These are phyloP conservation scores for Yamagishiella unicocca DNA, from an alignment of 139 green algal genomes.

Conservation along the genomic window DNA sequence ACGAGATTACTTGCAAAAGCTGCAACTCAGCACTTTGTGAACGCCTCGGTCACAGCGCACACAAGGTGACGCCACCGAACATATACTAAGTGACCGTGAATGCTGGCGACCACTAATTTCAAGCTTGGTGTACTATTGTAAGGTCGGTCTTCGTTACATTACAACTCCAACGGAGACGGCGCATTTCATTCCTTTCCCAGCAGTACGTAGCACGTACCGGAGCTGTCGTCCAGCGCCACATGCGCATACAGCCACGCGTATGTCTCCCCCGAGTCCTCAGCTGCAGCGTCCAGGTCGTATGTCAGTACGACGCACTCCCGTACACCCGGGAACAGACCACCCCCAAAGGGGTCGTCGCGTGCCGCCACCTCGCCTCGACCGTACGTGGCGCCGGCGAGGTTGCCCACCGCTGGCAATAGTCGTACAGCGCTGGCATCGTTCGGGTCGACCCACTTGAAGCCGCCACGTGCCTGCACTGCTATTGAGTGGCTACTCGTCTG, in stretches of 20 bases:
- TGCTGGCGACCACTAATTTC: too few species aligned
- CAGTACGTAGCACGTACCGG: constrained; percentile 22
- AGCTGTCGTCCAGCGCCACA: constrained; percentile 54
- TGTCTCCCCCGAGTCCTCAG: constrained; percentile 12
- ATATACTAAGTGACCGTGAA: too few species aligned
- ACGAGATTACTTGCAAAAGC: too few species aligned
- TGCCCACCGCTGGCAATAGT: not conserved
- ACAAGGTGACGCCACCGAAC: too few species aligned
- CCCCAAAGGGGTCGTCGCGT: not conserved
- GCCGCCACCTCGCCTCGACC: not conserved
- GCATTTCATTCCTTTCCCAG: too few species aligned
- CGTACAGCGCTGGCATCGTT: not conserved
- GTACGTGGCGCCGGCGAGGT: not conserved
- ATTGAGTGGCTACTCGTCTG: not conserved
- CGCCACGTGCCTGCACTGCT: not conserved
- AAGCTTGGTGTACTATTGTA: too few species aligned
- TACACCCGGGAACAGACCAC: not conserved
- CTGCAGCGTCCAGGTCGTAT: constrained; percentile 22
- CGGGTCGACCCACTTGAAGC: constrained; percentile 36
- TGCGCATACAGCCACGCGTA: constrained; percentile 36
- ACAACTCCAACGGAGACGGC: too few species aligned
- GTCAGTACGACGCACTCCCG: constrained; percentile 48
- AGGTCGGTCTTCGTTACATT: too few species aligned
- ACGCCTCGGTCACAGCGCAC: too few species aligned
- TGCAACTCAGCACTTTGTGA: too few species aligned